phyloP scores from a whole-genome alignment of 2,329 filamentous ascomycete species.

The Cladosporium sp. region DNA sequence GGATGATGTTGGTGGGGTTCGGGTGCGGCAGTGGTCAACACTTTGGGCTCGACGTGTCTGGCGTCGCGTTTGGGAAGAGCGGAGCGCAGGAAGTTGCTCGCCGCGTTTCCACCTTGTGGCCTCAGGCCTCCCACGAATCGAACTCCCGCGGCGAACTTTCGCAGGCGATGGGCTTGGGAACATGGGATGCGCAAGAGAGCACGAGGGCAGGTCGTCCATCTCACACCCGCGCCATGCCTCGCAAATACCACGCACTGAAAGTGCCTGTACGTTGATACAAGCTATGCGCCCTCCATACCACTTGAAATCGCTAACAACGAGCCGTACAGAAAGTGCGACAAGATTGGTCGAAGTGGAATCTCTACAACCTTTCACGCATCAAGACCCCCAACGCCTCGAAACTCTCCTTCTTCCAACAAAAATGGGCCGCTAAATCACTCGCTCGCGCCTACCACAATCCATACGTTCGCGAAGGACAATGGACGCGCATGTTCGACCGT shows the following conservation, averaged over 20 bases:
- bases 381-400: slow-evolving; percentile 38
- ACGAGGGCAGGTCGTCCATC: neutral
- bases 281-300: neutral
- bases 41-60: slow-evolving; percentile 5
- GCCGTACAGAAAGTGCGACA: slow-evolving; percentile 73
- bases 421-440: slow-evolving; percentile 84
- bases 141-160: neutral
- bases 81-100: too few species aligned
- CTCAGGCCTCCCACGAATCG: neutral
- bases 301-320: slow-evolving; percentile 9
- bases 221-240: slow-evolving; percentile 19
- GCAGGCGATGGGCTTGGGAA: neutral
- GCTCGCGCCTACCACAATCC: slow-evolving; percentile 90
- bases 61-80: neutral
- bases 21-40: neutral
- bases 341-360: slow-evolving; percentile 96
- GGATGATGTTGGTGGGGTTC: neutral
- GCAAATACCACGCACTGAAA: slow-evolving; percentile 61
- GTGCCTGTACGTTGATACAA: slow-evolving; percentile 20
- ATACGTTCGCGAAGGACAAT: slow-evolving; percentile 85
- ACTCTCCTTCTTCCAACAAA: slow-evolving; percentile 91
- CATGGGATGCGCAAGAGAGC: slow-evolving; percentile 1
- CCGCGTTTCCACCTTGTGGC: neutral
- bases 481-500: slow-evolving; percentile 86
- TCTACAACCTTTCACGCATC: slow-evolving; percentile 73